phyloP scores from a whole-genome alignment of 75 land plant genomes.

The Gnetum montanum region DNA sequence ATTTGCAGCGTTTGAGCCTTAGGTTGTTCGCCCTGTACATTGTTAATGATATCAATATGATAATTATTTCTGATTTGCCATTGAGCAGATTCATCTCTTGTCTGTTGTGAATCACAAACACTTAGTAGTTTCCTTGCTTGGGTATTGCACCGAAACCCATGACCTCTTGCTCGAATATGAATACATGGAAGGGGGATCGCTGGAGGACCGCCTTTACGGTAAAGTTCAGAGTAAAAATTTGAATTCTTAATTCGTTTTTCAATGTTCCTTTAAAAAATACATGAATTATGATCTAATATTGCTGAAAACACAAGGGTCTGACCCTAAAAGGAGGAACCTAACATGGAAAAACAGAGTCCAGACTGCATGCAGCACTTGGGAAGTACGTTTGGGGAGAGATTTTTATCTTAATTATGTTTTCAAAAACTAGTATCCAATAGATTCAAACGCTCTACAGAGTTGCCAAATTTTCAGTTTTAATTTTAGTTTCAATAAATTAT shows the following conservation, averaged over 20 bases:
- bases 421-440: too few relatives aligned
- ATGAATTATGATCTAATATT: neutral
- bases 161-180: slow-evolving; percentile 36
- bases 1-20: too few relatives aligned
- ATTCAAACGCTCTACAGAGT: neutral
- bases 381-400: neutral
- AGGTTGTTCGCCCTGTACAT: too few relatives aligned
- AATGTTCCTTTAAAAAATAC: neutral
- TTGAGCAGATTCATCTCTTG: slow-evolving; percentile 14
- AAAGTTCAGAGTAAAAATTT: neutral
- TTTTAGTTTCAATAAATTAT: too few relatives aligned
- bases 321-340: too few relatives aligned
- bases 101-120: slow-evolving; percentile 13
- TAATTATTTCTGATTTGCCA: too few relatives aligned
- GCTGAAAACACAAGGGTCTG: neutral
- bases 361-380: neutral
- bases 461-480: too few relatives aligned
- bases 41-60: too few relatives aligned
- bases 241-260: neutral
- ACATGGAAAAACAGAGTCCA: neutral
- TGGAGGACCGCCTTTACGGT: slow-evolving; percentile 37
- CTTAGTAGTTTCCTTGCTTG: slow-evolving; percentile 26
- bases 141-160: slow-evolving; percentile 23
- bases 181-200: slow-evolving; percentile 29
- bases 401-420: too few relatives aligned